Base-by-base conservation (phyloP, 129 eudicot genomes). In the Ambrosia trifida region DNA sequence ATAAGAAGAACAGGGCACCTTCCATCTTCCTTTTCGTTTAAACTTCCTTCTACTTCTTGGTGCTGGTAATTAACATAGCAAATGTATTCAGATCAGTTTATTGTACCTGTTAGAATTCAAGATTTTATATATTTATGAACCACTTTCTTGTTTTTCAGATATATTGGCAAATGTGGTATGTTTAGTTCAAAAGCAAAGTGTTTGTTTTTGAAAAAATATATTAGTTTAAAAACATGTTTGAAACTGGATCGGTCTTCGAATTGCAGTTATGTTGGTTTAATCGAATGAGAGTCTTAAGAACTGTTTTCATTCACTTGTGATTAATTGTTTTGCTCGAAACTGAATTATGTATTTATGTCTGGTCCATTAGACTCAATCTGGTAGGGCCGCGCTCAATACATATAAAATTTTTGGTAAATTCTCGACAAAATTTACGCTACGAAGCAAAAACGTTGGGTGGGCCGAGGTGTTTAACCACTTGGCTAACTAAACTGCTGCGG, bases 1-100 rank as follows among this genome's bases (percentile, higher is more conserved):
- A 92, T 92, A 66, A 85, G 89, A 81, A 86, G 98, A 80, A 92
- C 87, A 9, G 98, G 98, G 8, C 96, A 87, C 65, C 76, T 92
- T 52, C 96, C 98, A 12, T 89, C 97, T 64, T 86, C 95, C 11
- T 86, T 89, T 86, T 91, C 94, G 79, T 49, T 92, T 66, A 89
- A 87, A 79, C 68, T 89, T 78, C 96, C 96, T 81, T 83, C 88
- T 11, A 59, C 11, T 59, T 59, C 43, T 31, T 59, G 65, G 19
- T 59, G 65, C 65, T 59, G 65, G 65, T 59, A 31, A 32, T 59
- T 59, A 59, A 13, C 40, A 59, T 31, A 30, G 74, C 64, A 31
- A 36, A 64, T 44, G 65, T 66, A 61, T 73, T 52, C 53, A 74
- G 58, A 66, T 75, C 70, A 71, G 61, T 64, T 69, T 62, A 58